Conservation (phyloP, 345 rosid species). For the Rhizophora apiculata region DNA sequence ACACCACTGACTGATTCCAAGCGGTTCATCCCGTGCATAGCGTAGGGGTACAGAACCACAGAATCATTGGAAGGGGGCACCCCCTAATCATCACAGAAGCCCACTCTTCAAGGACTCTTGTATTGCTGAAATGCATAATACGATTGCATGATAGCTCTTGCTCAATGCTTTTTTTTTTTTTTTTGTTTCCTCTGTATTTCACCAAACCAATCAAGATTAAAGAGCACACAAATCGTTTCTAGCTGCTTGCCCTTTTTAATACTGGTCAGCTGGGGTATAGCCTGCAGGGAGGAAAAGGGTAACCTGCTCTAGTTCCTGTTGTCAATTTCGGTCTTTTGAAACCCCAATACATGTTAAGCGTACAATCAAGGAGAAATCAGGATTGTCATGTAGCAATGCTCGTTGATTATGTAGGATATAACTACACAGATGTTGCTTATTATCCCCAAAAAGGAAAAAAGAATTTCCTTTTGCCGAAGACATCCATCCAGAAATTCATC, state of each 20-base stretch:
- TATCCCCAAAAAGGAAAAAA: constrained; percentile 15
- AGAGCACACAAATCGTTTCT: not conserved
- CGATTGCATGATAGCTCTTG: not conserved
- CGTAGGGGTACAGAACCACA: no score
- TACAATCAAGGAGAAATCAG: constrained; percentile 6
- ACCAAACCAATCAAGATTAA: constrained; percentile 2
- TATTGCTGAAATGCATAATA: constrained; percentile 2
- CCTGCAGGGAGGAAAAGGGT: not conserved
- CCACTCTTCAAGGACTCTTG: not conserved
- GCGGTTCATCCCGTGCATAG: no score
- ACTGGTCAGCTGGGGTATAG: constrained; percentile 3
- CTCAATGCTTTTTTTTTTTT: no score
- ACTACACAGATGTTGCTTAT: constrained; percentile 4
- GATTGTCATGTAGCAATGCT: not conserved
- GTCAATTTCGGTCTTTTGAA: constrained; percentile 2
- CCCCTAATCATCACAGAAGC: not conserved
- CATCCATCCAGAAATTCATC: constrained; percentile 37
- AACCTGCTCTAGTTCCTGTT: constrained; percentile 7
- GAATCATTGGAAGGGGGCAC: no score
- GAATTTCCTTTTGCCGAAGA: constrained; percentile 30
- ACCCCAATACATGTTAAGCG: constrained; percentile 2
- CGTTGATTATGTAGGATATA: constrained; percentile 8
- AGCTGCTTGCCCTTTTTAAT: not conserved
- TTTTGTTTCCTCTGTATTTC: not conserved
- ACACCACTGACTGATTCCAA: no score